These are phyloP conservation scores for Lepiota venenata DNA, from an alignment of 768 basidiomycete species.

Conservation along the genomic window DNA sequence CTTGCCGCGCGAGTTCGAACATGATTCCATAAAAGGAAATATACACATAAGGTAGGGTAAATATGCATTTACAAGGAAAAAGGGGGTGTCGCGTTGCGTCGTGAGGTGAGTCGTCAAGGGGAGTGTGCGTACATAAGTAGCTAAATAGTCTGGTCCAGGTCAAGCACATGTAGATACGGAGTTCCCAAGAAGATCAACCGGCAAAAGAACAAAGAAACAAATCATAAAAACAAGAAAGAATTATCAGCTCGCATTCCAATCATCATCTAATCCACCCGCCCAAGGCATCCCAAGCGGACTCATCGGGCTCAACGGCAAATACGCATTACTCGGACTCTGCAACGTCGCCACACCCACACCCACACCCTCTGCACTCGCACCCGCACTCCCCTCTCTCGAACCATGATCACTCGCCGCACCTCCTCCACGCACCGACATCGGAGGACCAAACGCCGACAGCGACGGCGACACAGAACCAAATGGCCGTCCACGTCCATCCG, in stretches of 20 bases:
- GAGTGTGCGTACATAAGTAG: no score
- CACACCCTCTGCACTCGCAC: conserved; percentile 1
- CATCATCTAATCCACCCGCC: conserved; percentile 36
- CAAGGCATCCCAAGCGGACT: conserved; percentile 35
- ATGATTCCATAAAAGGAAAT: conserved; percentile 6
- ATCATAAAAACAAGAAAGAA: no score
- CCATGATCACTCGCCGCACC: conserved; percentile 10
- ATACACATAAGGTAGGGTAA: no score
- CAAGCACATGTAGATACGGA: no score
- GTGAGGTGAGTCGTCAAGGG: not conserved
- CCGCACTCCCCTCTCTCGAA: conserved; percentile 12
- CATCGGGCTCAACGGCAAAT: conserved; percentile 19
- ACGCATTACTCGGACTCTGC: conserved; percentile 20
- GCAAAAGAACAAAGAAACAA: no score
- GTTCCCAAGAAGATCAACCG: no score
- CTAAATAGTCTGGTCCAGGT: no score
- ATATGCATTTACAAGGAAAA: not conserved
- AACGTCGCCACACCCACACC: conserved; percentile 9
- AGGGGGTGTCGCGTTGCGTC: conserved; percentile 2
- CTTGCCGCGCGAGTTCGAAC: not conserved
- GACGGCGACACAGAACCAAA: conserved; percentile 40
- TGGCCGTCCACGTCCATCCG: conserved; percentile 41
- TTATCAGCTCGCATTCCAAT: conserved; percentile 28
- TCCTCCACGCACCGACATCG: conserved; percentile 17
- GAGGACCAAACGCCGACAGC: conserved; percentile 45